Base-by-base conservation (phyloP, 2,329 filamentous ascomycete species). In the Fonsecaea nubica region DNA sequence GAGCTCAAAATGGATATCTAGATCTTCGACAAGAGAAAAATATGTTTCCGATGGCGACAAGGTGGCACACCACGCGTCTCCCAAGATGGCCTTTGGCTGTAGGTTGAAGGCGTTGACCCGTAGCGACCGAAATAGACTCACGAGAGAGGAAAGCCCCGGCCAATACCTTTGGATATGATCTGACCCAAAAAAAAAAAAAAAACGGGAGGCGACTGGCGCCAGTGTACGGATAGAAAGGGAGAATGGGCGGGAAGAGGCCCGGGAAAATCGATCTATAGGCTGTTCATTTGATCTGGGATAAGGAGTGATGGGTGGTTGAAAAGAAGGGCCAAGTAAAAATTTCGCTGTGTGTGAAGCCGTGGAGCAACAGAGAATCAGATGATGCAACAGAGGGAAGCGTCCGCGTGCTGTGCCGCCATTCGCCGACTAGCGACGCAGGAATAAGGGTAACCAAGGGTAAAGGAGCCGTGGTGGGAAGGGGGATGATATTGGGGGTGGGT, bases 201-300 rank as follows among this genome's bases (percentile, higher is more conserved):
- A 71, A 68, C 66, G 25, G 25, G 61, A 54, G 68, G 71, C 71
- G 71, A 67, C 71, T 71, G 69, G 69, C 69, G 71, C 71, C 71
- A 65, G 60, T 72, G 66, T 72, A 72, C 63, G 63, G 67, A 69
- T 69, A 64, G 57, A 52, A 66, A 60, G 25, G 63, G 64, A 53
- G 38, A 62, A 59, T 58, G 42, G 54, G 61, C 45, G 54, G 64
- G 54, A 61, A 63, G 64, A 58, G 66, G 53, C 63, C 67, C 57
- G 62, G 33, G 48, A 25, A 42, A 61, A 55, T 18, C 65, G 64
- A 42, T 63, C 62, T 67, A 72, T 71, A 66, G 70, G 66, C 58
- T 61, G 57, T 64, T 57, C 68, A 70, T 25, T 64, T n/a, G 50
- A 45, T 62, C 55, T 65, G 25, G 40, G 56, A 57, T 45, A 61